These are phyloP conservation scores for Mycotypha africana DNA, from an alignment of 371 early-diverging fungal genomes.

Conservation along the genomic window DNA sequence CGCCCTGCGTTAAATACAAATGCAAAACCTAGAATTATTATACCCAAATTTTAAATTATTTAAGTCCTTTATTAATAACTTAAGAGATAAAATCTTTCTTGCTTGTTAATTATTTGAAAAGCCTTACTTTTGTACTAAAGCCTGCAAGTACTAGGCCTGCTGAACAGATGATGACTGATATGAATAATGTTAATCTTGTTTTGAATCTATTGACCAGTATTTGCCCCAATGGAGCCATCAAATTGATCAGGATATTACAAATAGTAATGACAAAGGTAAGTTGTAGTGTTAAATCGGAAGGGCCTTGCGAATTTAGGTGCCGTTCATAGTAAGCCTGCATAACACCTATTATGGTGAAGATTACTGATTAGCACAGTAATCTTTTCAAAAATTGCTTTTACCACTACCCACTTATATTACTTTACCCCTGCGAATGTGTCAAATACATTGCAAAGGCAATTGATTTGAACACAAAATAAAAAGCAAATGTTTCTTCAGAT, in stretches of 20 bases:
- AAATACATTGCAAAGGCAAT: too few species aligned
- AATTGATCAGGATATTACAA: conserved; percentile 22
- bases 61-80: background rate
- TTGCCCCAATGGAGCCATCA: conserved; percentile 23
- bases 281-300: conserved; percentile 6
- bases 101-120: too few species aligned
- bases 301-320: background rate
- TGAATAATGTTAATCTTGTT: conserved; percentile 15
- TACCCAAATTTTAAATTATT: background rate
- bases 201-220: conserved; percentile 15
- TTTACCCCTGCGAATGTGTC: too few species aligned
- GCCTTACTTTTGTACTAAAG: conserved; percentile 22
- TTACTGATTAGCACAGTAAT: background rate
- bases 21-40: conserved; percentile 22
- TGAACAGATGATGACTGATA: conserved; percentile 16
- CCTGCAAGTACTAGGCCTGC: conserved; percentile 28
- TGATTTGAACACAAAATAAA: too few species aligned
- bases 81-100: background rate
- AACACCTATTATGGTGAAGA: conserved; percentile 6
- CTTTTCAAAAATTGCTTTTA: too few species aligned
- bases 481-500: too few species aligned
- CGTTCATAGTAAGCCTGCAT: conserved; percentile 25
- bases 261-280: conserved; percentile 32
- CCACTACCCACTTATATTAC: too few species aligned
- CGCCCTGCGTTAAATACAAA: conserved; percentile 28